Evolutionary conservation across 805 yeast genomes (phyloP), one percentile per base, ranked within the genome.

Genomic region (Starmerella apis): DNA sequence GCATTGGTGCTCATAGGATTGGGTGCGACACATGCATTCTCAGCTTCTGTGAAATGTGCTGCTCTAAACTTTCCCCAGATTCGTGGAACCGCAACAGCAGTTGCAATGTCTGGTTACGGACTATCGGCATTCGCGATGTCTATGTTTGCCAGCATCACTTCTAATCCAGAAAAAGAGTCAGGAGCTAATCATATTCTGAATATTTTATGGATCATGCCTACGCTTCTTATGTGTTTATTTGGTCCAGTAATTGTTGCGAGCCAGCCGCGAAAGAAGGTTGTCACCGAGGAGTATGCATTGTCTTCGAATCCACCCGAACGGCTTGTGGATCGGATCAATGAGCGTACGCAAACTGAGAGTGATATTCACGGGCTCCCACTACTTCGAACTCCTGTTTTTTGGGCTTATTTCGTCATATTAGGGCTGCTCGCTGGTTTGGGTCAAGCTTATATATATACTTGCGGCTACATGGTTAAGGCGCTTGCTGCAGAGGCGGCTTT

Each of bases 61-160:
- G 86, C 87, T 22, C 68, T 81, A 36, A 71, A 74, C 42, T 81
- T 79, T 60, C 90, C 94, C 0, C 70, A 74, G 38, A 68, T 74
- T 33, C 65, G 85, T 48, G 94, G 92, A 2, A 70, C 82, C 9
- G 88, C 92, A 3, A 80, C 92, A 0, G 77, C 86, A 0, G 69
- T 83, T 39, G 87, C 90, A 2, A 71, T 83, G 63, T 80, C 88
- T 1, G 74, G 82, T 41, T 82, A 80, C 63, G 94, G 94, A 0
- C 71, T 81, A 14, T 77, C 83, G 61, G 92, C 92, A 3, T 72
- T 81, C 58, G 71, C 80, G 46, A 80, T 76, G 61, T 80, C 87
- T 1, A 68, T 74, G 1, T 58, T 78, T 20, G 81, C 80, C 1
- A 55, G 69, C 14, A 68, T 78, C 50, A 78, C 67, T 52, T 76